Percentiles rank a stretch among this genome's conserved stretches.
Conservation (phyloP, 1,284 basidiomycete genomes). For the Tilletia indica region DNA sequence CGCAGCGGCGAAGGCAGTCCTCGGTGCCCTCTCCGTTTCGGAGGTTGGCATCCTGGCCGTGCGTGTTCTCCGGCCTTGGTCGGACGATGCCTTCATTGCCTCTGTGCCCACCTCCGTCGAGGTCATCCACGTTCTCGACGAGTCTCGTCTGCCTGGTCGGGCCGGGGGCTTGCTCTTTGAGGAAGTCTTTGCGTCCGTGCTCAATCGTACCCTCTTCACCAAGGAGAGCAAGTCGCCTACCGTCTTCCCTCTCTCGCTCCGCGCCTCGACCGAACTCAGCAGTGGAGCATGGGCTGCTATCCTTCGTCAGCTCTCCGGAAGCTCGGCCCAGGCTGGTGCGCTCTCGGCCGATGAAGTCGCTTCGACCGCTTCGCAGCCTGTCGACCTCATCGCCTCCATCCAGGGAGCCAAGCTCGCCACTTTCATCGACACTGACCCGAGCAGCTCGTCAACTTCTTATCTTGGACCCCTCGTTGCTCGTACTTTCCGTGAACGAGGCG, state of each 20-base stretch:
- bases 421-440: conserved; percentile 49
- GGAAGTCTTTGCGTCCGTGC: conserved; percentile 11
- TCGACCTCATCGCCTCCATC: conserved; percentile 40
- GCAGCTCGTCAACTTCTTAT: conserved; percentile 34
- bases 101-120: conserved; percentile 43
- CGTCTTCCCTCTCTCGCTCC: conserved; percentile 18
- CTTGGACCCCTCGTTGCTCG: conserved; percentile 42
- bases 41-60: conserved; percentile 45
- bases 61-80: conserved; percentile 47
- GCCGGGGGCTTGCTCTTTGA: conserved; percentile 8
- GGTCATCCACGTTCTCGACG: conserved; percentile 50
- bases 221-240: conserved; percentile 9
- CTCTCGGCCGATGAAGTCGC: conserved; percentile 30
- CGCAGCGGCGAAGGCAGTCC: conserved; percentile 43
- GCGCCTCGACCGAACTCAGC: not conserved
- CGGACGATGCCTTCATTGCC: conserved; percentile 40
- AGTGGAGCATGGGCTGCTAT: conserved; percentile 9
- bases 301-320: conserved; percentile 4
- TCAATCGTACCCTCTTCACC: conserved; percentile 1
- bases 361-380: conserved; percentile 23
- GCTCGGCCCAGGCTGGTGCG: not conserved
- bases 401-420: conserved; percentile 36
- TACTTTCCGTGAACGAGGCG: conserved; percentile 38
- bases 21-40: conserved; percentile 36
- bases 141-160: conserved; percentile 29